These are phyloP conservation scores for Fusarium floridanum DNA, from an alignment of 2,329 filamentous ascomycete species.

Conservation along the genomic window DNA sequence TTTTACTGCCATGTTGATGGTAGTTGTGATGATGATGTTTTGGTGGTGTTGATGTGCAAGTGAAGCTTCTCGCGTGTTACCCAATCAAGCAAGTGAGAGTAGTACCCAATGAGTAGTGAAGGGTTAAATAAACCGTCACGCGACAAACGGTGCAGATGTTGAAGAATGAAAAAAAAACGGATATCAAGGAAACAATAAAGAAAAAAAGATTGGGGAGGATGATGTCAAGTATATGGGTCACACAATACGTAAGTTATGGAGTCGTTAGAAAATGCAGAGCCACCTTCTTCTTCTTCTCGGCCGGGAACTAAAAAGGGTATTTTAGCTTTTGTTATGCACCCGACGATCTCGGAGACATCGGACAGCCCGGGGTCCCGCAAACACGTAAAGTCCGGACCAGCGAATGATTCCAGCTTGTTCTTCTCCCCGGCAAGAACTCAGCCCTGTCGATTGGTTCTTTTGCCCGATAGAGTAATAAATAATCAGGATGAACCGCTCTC, in stretches of 20 bases:
- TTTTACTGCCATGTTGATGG: constrained; percentile 47
- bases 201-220: neutral
- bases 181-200: neutral
- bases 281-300: constrained; percentile 14
- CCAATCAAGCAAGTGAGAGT: constrained; percentile 13
- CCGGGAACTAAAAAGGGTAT: constrained; percentile 4
- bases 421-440: neutral
- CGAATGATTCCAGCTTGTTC: neutral
- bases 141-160: constrained; percentile 1
- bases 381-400: constrained; percentile 12
- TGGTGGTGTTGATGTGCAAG: constrained; percentile 2
- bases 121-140: neutral
- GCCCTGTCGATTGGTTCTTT: neutral
- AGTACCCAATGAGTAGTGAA: neutral
- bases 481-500: neutral
- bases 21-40: neutral
- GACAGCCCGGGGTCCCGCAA: neutral
- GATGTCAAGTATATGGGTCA: constrained; percentile 6
- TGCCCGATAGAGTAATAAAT: neutral
- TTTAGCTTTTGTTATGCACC: neutral
- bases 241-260: constrained; percentile 25
- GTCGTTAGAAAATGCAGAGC: constrained; percentile 17
- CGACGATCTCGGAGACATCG: constrained; percentile 19
- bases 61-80: neutral
- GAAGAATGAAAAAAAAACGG: too few relatives aligned